phyloP scores from a whole-genome alignment of 108 stramenopile species.

The Nitzschia palea region DNA sequence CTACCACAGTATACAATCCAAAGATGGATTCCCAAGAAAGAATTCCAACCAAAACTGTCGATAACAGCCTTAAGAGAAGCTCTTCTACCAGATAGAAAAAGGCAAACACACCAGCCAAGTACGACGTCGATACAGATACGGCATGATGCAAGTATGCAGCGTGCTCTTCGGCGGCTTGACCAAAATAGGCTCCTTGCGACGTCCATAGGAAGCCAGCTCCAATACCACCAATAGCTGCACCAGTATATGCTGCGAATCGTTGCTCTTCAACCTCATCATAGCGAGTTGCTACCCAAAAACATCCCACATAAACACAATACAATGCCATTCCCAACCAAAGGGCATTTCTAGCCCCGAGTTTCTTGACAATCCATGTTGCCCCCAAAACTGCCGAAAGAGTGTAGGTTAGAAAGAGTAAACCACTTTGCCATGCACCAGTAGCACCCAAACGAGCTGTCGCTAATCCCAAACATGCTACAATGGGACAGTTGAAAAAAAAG shows the following conservation, averaged over 20 bases:
- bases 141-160: conserved; percentile 18
- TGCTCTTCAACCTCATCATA: background rate
- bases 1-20: conserved; percentile 55
- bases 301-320: conserved; percentile 67
- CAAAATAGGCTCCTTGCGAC: conserved; percentile 80
- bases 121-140: conserved; percentile 46
- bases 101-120: conserved; percentile 74
- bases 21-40: conserved; percentile 62
- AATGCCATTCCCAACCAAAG: conserved; percentile 67
- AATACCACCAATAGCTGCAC: conserved; percentile 71
- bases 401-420: conserved; percentile 67
- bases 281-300: conserved; percentile 54
- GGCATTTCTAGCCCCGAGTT: conserved; percentile 50
- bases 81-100: conserved; percentile 73
- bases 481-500: background rate
- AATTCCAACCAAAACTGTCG: conserved; percentile 44
- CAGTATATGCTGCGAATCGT: conserved; percentile 39
- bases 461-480: conserved; percentile 44
- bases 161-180: conserved; percentile 54
- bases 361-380: conserved; percentile 59
- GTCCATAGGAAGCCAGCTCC: conserved; percentile 84
- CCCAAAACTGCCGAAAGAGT: conserved; percentile 71
- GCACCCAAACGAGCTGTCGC: conserved; percentile 63
- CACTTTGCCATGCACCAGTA: conserved; percentile 53
- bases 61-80: conserved; percentile 60